These are phyloP conservation scores for Apophysomyces ossiformis DNA, from an alignment of 371 early-diverging fungal genomes.

Conservation along the genomic window DNA sequence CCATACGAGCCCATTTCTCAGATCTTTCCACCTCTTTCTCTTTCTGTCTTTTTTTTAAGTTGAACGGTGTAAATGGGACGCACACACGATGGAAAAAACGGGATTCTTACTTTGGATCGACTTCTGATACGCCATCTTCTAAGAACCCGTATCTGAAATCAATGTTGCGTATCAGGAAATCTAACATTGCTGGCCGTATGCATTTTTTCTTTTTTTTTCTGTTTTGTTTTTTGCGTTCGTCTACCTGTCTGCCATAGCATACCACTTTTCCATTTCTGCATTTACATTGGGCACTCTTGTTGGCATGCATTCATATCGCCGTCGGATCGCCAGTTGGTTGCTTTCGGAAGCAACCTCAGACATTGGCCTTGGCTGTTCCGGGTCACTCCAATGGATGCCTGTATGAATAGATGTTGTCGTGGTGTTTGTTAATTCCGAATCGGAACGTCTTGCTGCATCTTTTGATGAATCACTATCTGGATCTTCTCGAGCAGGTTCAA, in stretches of 20 bases:
- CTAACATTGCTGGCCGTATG: not conserved
- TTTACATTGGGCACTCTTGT: slow-evolving; percentile 33
- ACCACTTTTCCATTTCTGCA: slow-evolving; percentile 59
- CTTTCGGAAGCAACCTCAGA: not conserved
- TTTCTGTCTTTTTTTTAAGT: slow-evolving; percentile 29
- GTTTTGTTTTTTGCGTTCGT: too few species aligned
- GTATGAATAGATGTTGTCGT: slow-evolving; percentile 8
- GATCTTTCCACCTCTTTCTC: slow-evolving; percentile 47
- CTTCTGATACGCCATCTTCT: slow-evolving; percentile 19
- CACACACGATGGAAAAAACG: too few species aligned
- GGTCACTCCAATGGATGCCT: not conserved
- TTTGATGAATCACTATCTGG: slow-evolving; percentile 4
- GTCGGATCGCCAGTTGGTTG: slow-evolving; percentile 10
- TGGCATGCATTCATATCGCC: slow-evolving; percentile 14
- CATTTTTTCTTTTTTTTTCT: too few species aligned
- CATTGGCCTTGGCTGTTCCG: not conserved
- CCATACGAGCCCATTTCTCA: slow-evolving; percentile 66
- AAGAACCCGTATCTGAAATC: slow-evolving; percentile 52
- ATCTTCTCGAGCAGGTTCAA: slow-evolving; percentile 3
- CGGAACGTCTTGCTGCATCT: not conserved
- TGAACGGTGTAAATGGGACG: too few species aligned
- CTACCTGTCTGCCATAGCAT: slow-evolving; percentile 51
- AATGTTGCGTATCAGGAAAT: not conserved
- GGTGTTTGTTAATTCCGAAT: not conserved
- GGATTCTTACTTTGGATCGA: slow-evolving; percentile 20